Percentiles rank a stretch among this genome's conserved stretches.
phyloP scores from a whole-genome alignment of 495 filamentous ascomycete genomes.

The Annulohypoxylon moriforme region DNA sequence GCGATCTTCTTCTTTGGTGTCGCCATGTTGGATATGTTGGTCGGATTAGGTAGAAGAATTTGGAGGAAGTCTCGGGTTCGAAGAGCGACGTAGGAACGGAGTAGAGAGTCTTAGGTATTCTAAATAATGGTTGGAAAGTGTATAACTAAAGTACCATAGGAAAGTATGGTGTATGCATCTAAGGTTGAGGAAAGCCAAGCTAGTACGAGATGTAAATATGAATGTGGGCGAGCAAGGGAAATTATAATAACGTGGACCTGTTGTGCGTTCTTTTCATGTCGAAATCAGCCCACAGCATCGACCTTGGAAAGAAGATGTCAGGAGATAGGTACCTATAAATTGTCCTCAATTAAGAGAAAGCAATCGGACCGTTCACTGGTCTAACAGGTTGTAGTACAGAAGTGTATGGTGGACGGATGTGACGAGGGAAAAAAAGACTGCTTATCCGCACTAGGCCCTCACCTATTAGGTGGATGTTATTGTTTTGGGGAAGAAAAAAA shows the following conservation, averaged over 20 bases:
- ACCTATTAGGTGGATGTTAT: slow-evolving; percentile 28
- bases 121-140: not conserved
- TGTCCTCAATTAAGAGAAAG: not conserved
- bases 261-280: slow-evolving; percentile 35
- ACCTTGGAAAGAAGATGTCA: slow-evolving; percentile 11
- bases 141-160: not conserved
- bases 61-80: not conserved
- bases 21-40: slow-evolving; percentile 48
- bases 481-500: slow-evolving; percentile 1
- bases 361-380: slow-evolving; percentile 11
- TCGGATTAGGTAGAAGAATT: not conserved
- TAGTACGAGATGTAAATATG: not conserved
- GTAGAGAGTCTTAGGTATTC: not conserved
- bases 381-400: slow-evolving; percentile 17
- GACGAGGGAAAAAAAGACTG: slow-evolving; percentile 24
- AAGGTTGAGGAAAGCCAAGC: not conserved
- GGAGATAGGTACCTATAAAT: slow-evolving; percentile 31
- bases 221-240: slow-evolving; percentile 12
- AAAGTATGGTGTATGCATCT: not conserved
- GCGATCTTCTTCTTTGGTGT: slow-evolving; percentile 80
- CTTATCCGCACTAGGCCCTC: slow-evolving; percentile 19
- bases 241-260: slow-evolving; percentile 8
- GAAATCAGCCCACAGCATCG: slow-evolving; percentile 32
- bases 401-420: slow-evolving; percentile 18
- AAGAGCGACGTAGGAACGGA: not conserved